Evolutionary conservation across 805 yeast genomes (phyloP).

Genomic region (Brettanomyces anomalus): DNA sequence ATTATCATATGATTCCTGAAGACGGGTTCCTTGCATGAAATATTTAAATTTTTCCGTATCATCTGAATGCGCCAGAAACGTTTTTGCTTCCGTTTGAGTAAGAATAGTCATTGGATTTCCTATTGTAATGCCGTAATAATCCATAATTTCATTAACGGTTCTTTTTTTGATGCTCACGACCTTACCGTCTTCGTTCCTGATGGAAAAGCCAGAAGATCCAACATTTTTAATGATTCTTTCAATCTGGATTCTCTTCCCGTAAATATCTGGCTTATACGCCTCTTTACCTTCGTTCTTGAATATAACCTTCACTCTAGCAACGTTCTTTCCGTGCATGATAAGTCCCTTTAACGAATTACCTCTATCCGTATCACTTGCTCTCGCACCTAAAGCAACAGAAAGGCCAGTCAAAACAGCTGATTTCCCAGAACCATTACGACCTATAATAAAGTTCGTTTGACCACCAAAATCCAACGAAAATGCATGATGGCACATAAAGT

Average conservation of each 20-base stretch:
- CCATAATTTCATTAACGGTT: slow-evolving; percentile 60
- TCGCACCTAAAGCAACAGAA: slow-evolving; percentile 80
- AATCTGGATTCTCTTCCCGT: slow-evolving; percentile 60
- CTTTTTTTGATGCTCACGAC: slow-evolving; percentile 51
- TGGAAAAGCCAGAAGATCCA: slow-evolving; percentile 42
- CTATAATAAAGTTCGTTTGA: slow-evolving; percentile 76
- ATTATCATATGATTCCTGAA: slow-evolving; percentile 55
- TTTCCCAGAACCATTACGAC: slow-evolving; percentile 88
- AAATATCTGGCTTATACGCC: slow-evolving; percentile 53
- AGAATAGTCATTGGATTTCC: slow-evolving; percentile 88
- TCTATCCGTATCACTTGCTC: slow-evolving; percentile 79
- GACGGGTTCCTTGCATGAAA: slow-evolving; percentile 74
- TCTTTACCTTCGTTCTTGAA: slow-evolving; percentile 59
- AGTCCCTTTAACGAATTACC: slow-evolving; percentile 63
- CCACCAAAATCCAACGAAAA: slow-evolving; percentile 72
- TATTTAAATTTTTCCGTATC: slow-evolving; percentile 63
- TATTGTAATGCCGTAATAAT: slow-evolving; percentile 65
- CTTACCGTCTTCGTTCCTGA: slow-evolving; percentile 44
- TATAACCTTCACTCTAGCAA: slow-evolving; percentile 59
- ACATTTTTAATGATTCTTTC: slow-evolving; percentile 56
- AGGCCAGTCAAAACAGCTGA: slow-evolving; percentile 83
- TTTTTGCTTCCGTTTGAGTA: slow-evolving; percentile 90
- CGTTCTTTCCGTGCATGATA: slow-evolving; percentile 65
- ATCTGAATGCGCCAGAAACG: slow-evolving; percentile 71
- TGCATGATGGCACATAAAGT: slow-evolving; percentile 87